Conservation (phyloP, 164 flowering plant species). For the Nelumbo lutea region DNA sequence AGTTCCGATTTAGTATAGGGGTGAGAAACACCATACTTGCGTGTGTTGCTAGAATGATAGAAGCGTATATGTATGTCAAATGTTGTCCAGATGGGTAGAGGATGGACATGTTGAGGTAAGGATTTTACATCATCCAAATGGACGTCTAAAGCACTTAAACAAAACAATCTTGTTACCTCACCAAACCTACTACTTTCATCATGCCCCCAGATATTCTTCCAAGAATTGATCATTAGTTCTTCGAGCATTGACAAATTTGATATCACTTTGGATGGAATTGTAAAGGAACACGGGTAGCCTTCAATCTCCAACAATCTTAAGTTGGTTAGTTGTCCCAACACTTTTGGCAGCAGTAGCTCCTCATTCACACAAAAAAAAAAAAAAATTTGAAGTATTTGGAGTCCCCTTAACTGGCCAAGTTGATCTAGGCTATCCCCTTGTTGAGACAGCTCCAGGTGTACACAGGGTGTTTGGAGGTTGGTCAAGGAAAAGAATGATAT, state of each 20-base stretch:
- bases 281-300: too few species aligned
- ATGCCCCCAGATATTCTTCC: too few species aligned
- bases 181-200: too few species aligned
- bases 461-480: slow-evolving; percentile 14
- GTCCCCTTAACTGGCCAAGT: slow-evolving; percentile 7
- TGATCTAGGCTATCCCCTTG: slow-evolving; percentile 1
- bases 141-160: background rate
- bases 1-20: background rate
- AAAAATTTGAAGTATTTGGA: too few species aligned
- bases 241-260: slow-evolving; percentile 5
- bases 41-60: too few species aligned
- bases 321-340: background rate
- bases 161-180: background rate
- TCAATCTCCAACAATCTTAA: slow-evolving; percentile 5
- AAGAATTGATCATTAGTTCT: background rate
- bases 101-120: background rate
- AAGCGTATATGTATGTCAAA: background rate
- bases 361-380: too few species aligned
- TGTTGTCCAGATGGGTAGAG: background rate
- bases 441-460: background rate
- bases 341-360: too few species aligned
- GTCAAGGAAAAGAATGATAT: background rate
- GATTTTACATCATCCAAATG: background rate
- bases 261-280: background rate
- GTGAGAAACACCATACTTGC: too few species aligned